Conservation (phyloP, 495 filamentous ascomycete genomes). For the Hypoxylon rickii region DNA sequence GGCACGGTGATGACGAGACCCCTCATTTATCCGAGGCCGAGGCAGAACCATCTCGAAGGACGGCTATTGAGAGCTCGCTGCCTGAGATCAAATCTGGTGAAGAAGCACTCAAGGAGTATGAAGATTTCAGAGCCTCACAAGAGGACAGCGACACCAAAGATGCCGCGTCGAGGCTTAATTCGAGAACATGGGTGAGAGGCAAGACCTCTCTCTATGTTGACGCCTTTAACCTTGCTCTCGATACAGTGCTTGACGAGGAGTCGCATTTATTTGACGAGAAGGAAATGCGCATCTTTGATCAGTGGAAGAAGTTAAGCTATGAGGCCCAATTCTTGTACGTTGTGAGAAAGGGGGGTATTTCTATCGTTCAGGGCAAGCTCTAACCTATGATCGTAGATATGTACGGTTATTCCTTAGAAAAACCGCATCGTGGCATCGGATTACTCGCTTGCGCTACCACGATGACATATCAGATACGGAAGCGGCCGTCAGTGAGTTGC, state of each 20-base stretch:
- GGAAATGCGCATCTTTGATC: constrained; percentile 75
- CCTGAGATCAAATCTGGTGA: constrained; percentile 68
- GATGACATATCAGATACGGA: constrained; percentile 79
- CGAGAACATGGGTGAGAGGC: constrained; percentile 52
- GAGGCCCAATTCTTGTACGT: constrained; percentile 90
- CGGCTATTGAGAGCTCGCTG: constrained; percentile 78
- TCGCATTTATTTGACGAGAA: constrained; percentile 81
- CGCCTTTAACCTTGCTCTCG: constrained; percentile 91
- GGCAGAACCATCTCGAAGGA: constrained; percentile 50
- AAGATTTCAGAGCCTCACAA: constrained; percentile 56
- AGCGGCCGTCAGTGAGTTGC: constrained; percentile 65
- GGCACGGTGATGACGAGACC: constrained; percentile 40
- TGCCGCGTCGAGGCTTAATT: constrained; percentile 40
- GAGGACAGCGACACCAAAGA: constrained; percentile 46
- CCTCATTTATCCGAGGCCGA: constrained; percentile 32
- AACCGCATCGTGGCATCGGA: constrained; percentile 90
- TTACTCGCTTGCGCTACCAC: constrained; percentile 74
- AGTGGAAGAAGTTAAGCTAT: constrained; percentile 76
- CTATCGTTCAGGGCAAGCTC: neutral
- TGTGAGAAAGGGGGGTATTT: neutral
- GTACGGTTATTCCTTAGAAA: constrained; percentile 94
- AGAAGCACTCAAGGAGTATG: constrained; percentile 81
- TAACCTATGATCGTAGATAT: constrained; percentile 55
- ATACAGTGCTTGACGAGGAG: constrained; percentile 90
- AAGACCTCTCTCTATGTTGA: constrained; percentile 93